phyloP scores from a whole-genome alignment of 495 filamentous ascomycete species.

The Penicillium chermesinum region DNA sequence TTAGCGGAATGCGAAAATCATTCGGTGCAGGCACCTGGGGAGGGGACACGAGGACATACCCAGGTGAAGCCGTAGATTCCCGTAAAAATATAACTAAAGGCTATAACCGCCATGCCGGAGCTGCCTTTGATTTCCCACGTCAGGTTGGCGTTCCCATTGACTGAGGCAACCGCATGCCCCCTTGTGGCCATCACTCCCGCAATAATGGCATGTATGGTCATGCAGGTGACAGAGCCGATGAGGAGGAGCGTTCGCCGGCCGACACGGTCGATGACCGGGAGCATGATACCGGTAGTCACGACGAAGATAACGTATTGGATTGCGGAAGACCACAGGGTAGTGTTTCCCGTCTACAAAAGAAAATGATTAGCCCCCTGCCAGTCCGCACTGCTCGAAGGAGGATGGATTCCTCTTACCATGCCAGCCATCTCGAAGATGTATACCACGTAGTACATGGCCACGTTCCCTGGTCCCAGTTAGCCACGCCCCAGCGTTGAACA shows the following conservation, averaged over 20 bases:
- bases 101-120: conserved; percentile 66
- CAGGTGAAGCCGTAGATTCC: conserved; percentile 68
- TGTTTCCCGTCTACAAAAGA: conserved; percentile 47
- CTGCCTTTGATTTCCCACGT: conserved; percentile 55
- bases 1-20: conserved; percentile 1
- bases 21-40: not conserved
- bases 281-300: conserved; percentile 61
- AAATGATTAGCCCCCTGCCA: not conserved
- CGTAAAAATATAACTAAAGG: conserved; percentile 73
- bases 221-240: conserved; percentile 58
- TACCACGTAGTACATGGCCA: conserved; percentile 66
- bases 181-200: conserved; percentile 45
- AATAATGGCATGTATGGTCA: conserved; percentile 65
- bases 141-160: conserved; percentile 63
- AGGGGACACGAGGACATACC: conserved; percentile 29
- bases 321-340: conserved; percentile 61
- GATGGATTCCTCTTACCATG: conserved; percentile 25
- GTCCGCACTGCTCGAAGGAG: too few species aligned
- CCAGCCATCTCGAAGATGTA: conserved; percentile 66
- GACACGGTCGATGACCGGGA: conserved; percentile 68
- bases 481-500: not conserved
- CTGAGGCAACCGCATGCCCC: conserved; percentile 50
- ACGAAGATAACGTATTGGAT: conserved; percentile 76
- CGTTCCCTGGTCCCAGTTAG: conserved; percentile 34
- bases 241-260: conserved; percentile 69